phyloP scores from a whole-genome alignment of 352 stramenopile species.

The Globisporangium apiculatum region DNA sequence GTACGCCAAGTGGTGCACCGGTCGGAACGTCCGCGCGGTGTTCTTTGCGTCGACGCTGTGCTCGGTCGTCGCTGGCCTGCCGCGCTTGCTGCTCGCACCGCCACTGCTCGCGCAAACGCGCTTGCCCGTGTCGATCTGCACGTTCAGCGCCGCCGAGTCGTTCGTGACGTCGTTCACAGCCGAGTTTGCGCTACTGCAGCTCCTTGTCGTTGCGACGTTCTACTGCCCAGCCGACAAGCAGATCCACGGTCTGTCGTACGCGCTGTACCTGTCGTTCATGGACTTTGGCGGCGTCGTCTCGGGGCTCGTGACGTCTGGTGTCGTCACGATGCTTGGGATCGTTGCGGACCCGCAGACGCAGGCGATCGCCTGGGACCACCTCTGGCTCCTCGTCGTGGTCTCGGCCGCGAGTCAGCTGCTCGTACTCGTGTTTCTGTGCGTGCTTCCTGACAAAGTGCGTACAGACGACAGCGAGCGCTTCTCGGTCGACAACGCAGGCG shows the following conservation, averaged over 20 bases:
- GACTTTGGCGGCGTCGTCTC: slow-evolving; percentile 78
- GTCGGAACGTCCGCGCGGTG: slow-evolving; percentile 57
- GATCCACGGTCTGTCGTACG: slow-evolving; percentile 71
- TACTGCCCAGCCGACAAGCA: slow-evolving; percentile 53
- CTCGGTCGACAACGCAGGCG: slow-evolving; percentile 7
- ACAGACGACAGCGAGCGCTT: slow-evolving; percentile 8
- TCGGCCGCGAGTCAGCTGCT: slow-evolving; percentile 50
- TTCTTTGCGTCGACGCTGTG: slow-evolving; percentile 73
- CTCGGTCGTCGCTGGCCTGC: slow-evolving; percentile 53
- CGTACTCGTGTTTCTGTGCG: slow-evolving; percentile 59
- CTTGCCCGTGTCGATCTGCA: slow-evolving; percentile 59
- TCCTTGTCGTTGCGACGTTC: slow-evolving; percentile 79
- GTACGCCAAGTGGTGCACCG: slow-evolving; percentile 64
- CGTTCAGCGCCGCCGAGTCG: slow-evolving; percentile 55
- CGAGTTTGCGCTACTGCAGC: slow-evolving; percentile 74
- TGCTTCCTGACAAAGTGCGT: slow-evolving; percentile 61
- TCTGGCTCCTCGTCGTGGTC: slow-evolving; percentile 59
- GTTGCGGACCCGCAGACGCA: slow-evolving; percentile 44
- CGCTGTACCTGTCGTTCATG: slow-evolving; percentile 80
- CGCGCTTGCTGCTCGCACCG: slow-evolving; percentile 53
- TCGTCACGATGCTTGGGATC: slow-evolving; percentile 57
- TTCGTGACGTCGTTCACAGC: slow-evolving; percentile 74
- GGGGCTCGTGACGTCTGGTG: slow-evolving; percentile 42
- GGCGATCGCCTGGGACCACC: slow-evolving; percentile 45
- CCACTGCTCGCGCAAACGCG: slow-evolving; percentile 21